phyloP scores from a whole-genome alignment of 2,329 filamentous ascomycete genomes.

The Peltaster fructicola region DNA sequence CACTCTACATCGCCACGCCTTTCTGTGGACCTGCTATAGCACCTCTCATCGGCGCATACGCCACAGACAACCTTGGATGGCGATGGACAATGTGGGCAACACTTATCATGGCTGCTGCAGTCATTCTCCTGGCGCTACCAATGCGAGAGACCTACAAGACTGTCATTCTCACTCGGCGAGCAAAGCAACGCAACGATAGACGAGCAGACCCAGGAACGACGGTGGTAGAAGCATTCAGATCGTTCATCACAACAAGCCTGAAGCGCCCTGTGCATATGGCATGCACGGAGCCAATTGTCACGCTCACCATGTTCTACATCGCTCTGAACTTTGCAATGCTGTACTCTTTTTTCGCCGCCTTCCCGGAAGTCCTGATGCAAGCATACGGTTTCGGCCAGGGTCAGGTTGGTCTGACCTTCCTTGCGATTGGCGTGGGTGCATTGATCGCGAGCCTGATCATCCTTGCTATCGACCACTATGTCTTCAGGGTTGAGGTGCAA shows the following conservation, averaged over 20 bases:
- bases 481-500: slow-evolving; percentile 2
- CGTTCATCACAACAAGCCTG: slow-evolving; percentile 9
- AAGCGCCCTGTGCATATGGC: slow-evolving; percentile 14
- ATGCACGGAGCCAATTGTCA: slow-evolving; percentile 17
- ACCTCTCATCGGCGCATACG: slow-evolving; percentile 21
- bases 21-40: slow-evolving; percentile 22
- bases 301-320: slow-evolving; percentile 8
- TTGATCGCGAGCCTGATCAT: slow-evolving; percentile 3
- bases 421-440: slow-evolving; percentile 10
- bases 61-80: slow-evolving; percentile 7
- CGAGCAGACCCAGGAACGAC: slow-evolving; percentile 10
- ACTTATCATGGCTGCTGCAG: slow-evolving; percentile 13
- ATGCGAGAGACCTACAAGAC: slow-evolving; percentile 35
- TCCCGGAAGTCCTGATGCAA: slow-evolving; percentile 8
- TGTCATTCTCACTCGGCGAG: slow-evolving; percentile 21
- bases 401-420: slow-evolving; percentile 10
- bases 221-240: slow-evolving; percentile 9
- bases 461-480: slow-evolving; percentile 1
- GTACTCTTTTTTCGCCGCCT: slow-evolving; percentile 11
- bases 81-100: slow-evolving; percentile 13
- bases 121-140: slow-evolving; percentile 17
- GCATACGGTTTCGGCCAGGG: slow-evolving; percentile 9
- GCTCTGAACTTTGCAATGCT: slow-evolving; percentile 10
- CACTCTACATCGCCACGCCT: slow-evolving; percentile 13
- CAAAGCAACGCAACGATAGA: too few species aligned